Evolutionary conservation across 2,329 filamentous ascomycete genomes (phyloP).

Genomic region (Alternaria longipes): DNA sequence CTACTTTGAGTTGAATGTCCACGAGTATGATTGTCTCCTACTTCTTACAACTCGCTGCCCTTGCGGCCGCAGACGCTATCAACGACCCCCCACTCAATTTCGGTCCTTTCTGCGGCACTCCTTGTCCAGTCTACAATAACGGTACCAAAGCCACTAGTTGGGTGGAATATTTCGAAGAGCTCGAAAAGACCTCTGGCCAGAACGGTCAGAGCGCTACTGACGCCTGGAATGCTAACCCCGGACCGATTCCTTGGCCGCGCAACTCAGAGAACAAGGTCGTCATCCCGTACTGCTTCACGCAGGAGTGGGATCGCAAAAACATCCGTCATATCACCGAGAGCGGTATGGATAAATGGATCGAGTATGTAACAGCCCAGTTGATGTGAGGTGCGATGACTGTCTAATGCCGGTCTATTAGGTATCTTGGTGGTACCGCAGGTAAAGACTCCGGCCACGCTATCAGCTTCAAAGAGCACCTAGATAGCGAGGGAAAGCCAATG

Average conservation of each 20-base stretch:
- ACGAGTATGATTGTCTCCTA: background rate
- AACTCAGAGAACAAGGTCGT: background rate
- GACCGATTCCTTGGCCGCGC: background rate
- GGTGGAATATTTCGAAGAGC: background rate
- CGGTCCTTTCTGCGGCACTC: constrained; percentile 1
- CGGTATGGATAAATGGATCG: constrained; percentile 2
- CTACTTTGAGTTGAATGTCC: background rate
- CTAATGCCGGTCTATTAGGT: background rate
- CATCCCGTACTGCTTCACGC: constrained; percentile 10
- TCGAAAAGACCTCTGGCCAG: background rate
- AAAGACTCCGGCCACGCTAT: background rate
- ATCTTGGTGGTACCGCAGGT: background rate
- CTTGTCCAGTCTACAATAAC: background rate
- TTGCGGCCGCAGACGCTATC: background rate
- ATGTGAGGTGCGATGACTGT: background rate
- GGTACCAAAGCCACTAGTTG: constrained; percentile 1
- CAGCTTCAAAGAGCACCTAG: constrained; percentile 2
- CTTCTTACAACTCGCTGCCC: background rate
- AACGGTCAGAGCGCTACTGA: background rate
- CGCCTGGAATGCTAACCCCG: background rate
- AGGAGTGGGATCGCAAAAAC: background rate
- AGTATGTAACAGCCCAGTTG: background rate
- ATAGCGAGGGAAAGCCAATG: background rate
- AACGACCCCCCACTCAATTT: background rate
- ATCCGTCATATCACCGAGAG: background rate